These are phyloP conservation scores for Wickerhamiella vanderwaltii DNA, from an alignment of 805 yeast genomes.

Conservation along the genomic window DNA sequence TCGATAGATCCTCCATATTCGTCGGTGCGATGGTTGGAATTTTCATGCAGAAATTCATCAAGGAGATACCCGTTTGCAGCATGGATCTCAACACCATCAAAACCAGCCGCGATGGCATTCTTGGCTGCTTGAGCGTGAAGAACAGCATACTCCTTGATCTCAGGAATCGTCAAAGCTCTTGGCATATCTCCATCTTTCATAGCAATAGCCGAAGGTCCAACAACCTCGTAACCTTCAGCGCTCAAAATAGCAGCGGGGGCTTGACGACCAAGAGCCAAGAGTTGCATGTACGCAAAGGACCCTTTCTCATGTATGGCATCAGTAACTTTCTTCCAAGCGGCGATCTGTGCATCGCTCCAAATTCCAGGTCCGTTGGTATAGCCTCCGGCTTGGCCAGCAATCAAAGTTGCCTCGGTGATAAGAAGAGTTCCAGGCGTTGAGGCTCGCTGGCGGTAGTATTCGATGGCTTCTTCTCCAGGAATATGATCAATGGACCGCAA, in stretches of 20 bases:
- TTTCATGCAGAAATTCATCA: constrained; percentile 36
- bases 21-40: constrained; percentile 44
- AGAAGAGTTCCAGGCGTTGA: constrained; percentile 42
- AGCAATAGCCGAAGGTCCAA: constrained; percentile 32
- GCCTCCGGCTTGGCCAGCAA: constrained; percentile 32
- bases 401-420: constrained; percentile 48
- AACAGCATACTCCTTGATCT: constrained; percentile 32
- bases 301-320: constrained; percentile 36
- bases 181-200: constrained; percentile 14
- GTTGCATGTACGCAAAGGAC: constrained; percentile 32
- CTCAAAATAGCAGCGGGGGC: constrained; percentile 32
- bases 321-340: constrained; percentile 30
- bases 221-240: constrained; percentile 27
- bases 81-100: constrained; percentile 57
- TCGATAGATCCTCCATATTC: constrained; percentile 53
- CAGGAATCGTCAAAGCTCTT: constrained; percentile 29
- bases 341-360: constrained; percentile 24
- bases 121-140: constrained; percentile 39
- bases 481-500: constrained; percentile 28
- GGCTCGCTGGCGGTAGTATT: constrained; percentile 48
- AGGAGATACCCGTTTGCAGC: constrained; percentile 52
- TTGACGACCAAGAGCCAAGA: constrained; percentile 39
- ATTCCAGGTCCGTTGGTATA: constrained; percentile 27
- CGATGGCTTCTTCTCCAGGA: constrained; percentile 33
- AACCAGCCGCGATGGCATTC: constrained; percentile 40